phyloP scores from a whole-genome alignment of 805 yeast genomes.

The Scheffersomyces spartinae region DNA sequence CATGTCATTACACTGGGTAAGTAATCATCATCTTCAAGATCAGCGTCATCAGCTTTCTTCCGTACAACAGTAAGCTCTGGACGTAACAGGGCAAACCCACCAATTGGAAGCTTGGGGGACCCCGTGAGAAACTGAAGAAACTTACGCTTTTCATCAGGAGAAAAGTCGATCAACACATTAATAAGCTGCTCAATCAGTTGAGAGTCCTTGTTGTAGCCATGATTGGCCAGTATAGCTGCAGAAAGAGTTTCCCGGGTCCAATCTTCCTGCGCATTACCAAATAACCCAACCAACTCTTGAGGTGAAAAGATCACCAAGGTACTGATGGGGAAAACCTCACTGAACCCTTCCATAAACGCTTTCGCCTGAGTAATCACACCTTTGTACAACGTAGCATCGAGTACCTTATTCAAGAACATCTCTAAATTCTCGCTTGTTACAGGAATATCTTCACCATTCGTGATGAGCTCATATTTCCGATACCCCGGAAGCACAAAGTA shows the following conservation, averaged over 20 bases:
- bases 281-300: constrained; percentile 55
- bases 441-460: constrained; percentile 39
- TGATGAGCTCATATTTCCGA: constrained; percentile 43
- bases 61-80: constrained; percentile 85
- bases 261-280: constrained; percentile 78
- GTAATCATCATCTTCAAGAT: constrained; percentile 60
- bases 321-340: constrained; percentile 67
- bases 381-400: constrained; percentile 44
- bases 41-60: constrained; percentile 66
- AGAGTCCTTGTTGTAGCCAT: constrained; percentile 74
- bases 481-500: constrained; percentile 73
- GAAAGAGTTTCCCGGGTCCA: constrained; percentile 62
- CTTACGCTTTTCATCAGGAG: constrained; percentile 43
- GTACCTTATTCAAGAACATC: constrained; percentile 42
- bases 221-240: constrained; percentile 68
- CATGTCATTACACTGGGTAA: constrained; percentile 98
- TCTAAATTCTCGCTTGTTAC: constrained; percentile 46
- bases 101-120: constrained; percentile 84
- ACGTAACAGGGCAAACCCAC: constrained; percentile 74
- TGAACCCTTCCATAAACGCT: constrained; percentile 70
- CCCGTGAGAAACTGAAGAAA: constrained; percentile 89
- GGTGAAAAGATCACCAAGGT: constrained; percentile 65
- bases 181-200: constrained; percentile 48
- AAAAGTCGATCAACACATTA: constrained; percentile 47
- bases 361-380: constrained; percentile 59